Base-by-base conservation (phyloP, 768 basidiomycete species). In the Trametes cubensis region DNA sequence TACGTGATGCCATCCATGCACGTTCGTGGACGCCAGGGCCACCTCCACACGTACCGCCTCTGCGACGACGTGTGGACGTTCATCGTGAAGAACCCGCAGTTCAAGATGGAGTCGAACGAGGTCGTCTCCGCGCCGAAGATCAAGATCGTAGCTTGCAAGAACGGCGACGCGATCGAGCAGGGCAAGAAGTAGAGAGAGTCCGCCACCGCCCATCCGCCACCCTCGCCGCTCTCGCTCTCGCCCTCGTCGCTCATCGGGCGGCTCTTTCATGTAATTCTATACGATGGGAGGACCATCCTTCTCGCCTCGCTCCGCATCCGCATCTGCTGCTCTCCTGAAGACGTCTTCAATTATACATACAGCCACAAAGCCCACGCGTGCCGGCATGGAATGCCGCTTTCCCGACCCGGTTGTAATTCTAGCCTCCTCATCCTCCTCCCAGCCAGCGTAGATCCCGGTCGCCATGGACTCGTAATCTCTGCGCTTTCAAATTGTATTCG, bases 31-130 rank as follows among this genome's bases (percentile, higher is more conserved):
- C 23, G 23, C 20, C 53, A 76, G 93, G 96, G 94, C 18, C 91
- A 95, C 72, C 77, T 98, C 57, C 85, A 90, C 67, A 98, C 94
- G 2, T 99, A 97, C 75, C 86, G 93, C 8, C 81, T 94, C 4
- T 94, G 92, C 74, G 94, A 96, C 77, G 95, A 95, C 71, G 96
- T 98, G 50, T 98, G 97, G 97, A 98, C 96, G 55, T 99, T 98
- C 75, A 92, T 96, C 64, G 91, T 98, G 53, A 92, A 94, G 75
- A 88, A 95, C 68, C 90, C 95, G 10, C 78, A 79, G 17, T 96
- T 99, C 78, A 98, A 98, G 78, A 94, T 98, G 89, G 97, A 99
- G 75, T 85, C 87, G 66, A 91, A 90, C 73, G 88, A 92, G 71
- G 78, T 86, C 73, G 85, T 94, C 60, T 78, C 74, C 42, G 83